Conservation (phyloP, 73 alveolate genomes). For the Tetrahymena malaccensis region DNA sequence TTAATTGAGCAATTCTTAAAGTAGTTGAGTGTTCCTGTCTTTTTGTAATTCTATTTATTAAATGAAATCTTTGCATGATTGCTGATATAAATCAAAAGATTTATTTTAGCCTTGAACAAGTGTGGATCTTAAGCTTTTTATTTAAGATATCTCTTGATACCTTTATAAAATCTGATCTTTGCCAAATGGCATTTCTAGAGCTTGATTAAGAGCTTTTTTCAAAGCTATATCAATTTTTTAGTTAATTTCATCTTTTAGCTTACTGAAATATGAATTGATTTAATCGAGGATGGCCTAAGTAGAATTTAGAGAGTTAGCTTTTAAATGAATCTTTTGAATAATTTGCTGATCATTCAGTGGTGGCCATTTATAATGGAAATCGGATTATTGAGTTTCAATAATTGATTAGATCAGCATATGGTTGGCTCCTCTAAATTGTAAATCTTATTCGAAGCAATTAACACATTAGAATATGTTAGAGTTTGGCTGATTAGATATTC, state of each 20-base stretch:
- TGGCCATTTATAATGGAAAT: background rate
- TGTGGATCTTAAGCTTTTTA: no score
- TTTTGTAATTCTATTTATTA: no score
- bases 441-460: no score
- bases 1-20: background rate
- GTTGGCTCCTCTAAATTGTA: background rate
- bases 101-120: background rate
- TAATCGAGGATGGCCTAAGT: background rate
- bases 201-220: background rate
- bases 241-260: background rate
- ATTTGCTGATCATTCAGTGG: background rate
- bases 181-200: background rate
- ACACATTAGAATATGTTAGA: background rate
- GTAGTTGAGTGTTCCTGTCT: no score
- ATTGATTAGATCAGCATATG: background rate
- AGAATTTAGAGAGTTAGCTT: no score
- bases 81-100: background rate
- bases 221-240: background rate
- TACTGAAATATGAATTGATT: background rate
- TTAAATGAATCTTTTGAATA: background rate
- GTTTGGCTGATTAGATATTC: background rate
- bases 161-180: background rate
- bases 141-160: background rate
- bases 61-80: background rate
- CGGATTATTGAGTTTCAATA: no score